These are phyloP conservation scores for Polyplosphaeria fusca DNA, from an alignment of 495 filamentous ascomycete species.

Conservation along the genomic window DNA sequence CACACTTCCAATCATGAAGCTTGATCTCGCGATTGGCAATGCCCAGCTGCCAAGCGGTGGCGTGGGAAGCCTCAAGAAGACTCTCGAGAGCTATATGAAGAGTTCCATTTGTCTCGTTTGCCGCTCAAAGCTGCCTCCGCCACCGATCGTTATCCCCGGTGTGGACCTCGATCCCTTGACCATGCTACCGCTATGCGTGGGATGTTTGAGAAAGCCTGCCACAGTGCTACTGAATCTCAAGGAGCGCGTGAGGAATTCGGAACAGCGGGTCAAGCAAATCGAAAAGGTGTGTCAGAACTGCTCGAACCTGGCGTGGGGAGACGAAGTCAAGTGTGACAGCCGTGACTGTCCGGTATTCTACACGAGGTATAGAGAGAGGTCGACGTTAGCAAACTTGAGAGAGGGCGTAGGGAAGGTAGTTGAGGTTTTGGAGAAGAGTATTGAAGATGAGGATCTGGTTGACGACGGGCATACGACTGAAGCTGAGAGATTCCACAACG, in stretches of 20 bases:
- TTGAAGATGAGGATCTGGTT: slow-evolving; percentile 5
- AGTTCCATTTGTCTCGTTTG: slow-evolving; percentile 77
- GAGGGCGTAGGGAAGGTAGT: slow-evolving; percentile 35
- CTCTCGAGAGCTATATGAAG: slow-evolving; percentile 84
- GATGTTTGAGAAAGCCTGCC: slow-evolving; percentile 57
- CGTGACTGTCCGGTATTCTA: slow-evolving; percentile 94
- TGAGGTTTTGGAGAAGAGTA: slow-evolving; percentile 33
- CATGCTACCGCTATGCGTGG: slow-evolving; percentile 57
- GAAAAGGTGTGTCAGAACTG: slow-evolving; percentile 79
- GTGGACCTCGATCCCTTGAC: slow-evolving; percentile 6
- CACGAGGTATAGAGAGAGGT: slow-evolving; percentile 67
- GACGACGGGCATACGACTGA: neutral
- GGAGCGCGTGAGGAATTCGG: slow-evolving; percentile 56
- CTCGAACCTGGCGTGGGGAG: slow-evolving; percentile 64
- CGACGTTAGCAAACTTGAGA: slow-evolving; percentile 58
- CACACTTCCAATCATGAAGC: slow-evolving; percentile 49
- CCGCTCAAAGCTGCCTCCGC: slow-evolving; percentile 53
- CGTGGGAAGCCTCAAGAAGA: slow-evolving; percentile 51
- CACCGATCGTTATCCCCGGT: slow-evolving; percentile 9
- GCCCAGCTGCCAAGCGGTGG: slow-evolving; percentile 29
- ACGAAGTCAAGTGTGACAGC: slow-evolving; percentile 81
- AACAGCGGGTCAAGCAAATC: slow-evolving; percentile 64
- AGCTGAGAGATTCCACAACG: too few relatives aligned
- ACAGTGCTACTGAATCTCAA: slow-evolving; percentile 61
- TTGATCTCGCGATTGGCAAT: slow-evolving; percentile 26